Conservation (phyloP, 75 land plant genomes). For the Cunninghamia lanceolata region DNA sequence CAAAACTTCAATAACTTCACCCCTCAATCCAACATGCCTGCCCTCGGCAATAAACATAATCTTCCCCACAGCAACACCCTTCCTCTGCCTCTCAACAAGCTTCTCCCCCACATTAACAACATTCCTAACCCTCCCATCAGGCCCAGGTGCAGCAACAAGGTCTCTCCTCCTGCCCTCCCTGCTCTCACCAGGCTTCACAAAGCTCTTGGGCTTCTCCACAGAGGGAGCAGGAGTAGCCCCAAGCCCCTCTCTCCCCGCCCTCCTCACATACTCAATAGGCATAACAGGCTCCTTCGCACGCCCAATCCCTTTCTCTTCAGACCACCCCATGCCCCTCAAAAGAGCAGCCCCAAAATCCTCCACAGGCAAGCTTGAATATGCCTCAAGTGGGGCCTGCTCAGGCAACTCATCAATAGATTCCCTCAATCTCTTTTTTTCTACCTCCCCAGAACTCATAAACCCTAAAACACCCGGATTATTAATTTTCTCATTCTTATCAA, state of each 20-base stretch:
- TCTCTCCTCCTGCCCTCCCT: conserved; percentile 12
- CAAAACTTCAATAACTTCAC: conserved; percentile 16
- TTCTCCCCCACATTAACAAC: conserved; percentile 4
- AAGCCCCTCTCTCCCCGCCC: conserved; percentile 48
- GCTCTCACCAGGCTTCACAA: conserved; percentile 43
- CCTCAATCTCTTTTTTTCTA: conserved; percentile 25
- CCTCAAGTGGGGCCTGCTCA: conserved; percentile 54
- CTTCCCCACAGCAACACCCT: conserved; percentile 22
- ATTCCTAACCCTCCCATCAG: conserved; percentile 16
- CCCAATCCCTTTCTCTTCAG: conserved; percentile 68
- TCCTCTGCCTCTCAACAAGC: conserved; percentile 10
- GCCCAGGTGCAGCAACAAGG: conserved; percentile 14
- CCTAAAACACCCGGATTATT: neutral
- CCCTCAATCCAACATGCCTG: conserved; percentile 29
- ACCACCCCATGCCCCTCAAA: conserved; percentile 86
- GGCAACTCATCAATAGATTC: conserved; percentile 53
- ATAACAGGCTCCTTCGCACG: conserved; percentile 43
- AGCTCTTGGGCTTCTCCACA: conserved; percentile 19
- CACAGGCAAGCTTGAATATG: conserved; percentile 59
- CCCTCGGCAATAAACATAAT: conserved; percentile 31
- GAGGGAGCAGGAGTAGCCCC: conserved; percentile 39
- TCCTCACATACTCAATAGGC: conserved; percentile 37
- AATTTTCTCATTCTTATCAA: neutral
- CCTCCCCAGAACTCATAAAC: neutral
- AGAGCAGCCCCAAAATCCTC: conserved; percentile 78